Evolutionary conservation across 495 filamentous ascomycete species (phyloP), one percentile per base, ranked within the genome.

Genomic region (Bacidia gigantensis): DNA sequence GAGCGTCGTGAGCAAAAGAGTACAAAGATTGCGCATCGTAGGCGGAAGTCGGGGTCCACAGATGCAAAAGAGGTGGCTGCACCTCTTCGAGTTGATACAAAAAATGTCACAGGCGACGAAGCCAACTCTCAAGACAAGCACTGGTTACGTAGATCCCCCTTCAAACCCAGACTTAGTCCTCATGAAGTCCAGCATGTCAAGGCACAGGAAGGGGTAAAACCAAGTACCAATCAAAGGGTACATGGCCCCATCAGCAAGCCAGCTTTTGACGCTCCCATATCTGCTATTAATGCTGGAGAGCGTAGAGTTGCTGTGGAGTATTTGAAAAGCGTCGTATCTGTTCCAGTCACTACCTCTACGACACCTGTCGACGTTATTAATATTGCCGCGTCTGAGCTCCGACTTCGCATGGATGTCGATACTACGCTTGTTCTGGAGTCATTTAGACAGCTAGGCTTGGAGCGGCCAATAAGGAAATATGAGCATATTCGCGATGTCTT

Each of bases 401-500:
- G 71, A 10, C 70, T 75, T 40, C 64, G 75, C 11, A 81, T 93
- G 42, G 72, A 79, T 60, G 68, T 76, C 0, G 63, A 70, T 17
- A 74, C 69, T 9, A 80, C 80, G 38, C 72, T 92, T 14, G 57
- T 96, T 1, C 64, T 89, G 29, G 92, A 98, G 64, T 78, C 74
- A 0, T 96, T 86, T 61, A 65, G 68, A 18, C 72, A 78, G 35
- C 67, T 90, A 0, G 88, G 87, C n/a, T 71, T 98, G 2, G 84
- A 93, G 61, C 79, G 92, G 43, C 81, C 85, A 2, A 64, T 98
- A 22, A 85, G 92, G 11, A 80, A 77, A 7, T 96, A 95, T 63
- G 92, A 98, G 68, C 79, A 77, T 54, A 73, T 97, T 23, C 78
- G 88, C 32, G 87, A 95, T 64, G 77, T 95, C 23, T 73, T 96